Evolutionary conservation across 1,284 basidiomycete genomes (phyloP).

Genomic region (Cryptococcus floricola): DNA sequence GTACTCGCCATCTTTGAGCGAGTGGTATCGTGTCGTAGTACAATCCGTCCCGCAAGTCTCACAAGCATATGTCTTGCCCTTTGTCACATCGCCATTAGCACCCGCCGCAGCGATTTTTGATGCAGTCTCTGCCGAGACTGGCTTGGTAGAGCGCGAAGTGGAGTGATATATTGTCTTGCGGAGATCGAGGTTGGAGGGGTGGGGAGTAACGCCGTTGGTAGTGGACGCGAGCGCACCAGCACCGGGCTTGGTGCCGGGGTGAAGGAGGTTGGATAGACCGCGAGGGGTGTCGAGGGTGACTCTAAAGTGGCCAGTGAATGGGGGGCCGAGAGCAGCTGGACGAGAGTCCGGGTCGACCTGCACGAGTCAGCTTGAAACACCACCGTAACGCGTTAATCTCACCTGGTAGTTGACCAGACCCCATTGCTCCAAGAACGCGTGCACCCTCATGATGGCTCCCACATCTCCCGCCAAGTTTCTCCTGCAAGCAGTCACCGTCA

Average conservation of each 20-base stretch:
- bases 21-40: slow-evolving; percentile 83
- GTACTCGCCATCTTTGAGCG: slow-evolving; percentile 85
- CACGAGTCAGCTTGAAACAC: neutral
- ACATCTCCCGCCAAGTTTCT: slow-evolving; percentile 97
- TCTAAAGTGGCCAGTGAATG: slow-evolving; percentile 97
- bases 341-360: slow-evolving; percentile 96
- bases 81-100: slow-evolving; percentile 57
- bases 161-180: slow-evolving; percentile 85
- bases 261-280: slow-evolving; percentile 82
- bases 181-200: slow-evolving; percentile 67
- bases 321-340: slow-evolving; percentile 88
- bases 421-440: slow-evolving; percentile 99
- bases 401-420: slow-evolving; percentile 98
- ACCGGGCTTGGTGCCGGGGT: slow-evolving; percentile 71
- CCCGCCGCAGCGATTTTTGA: slow-evolving; percentile 50
- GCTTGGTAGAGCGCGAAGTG: slow-evolving; percentile 64
- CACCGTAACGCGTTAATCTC: slow-evolving; percentile 21
- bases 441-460: slow-evolving; percentile 97
- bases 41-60: slow-evolving; percentile 95
- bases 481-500: slow-evolving; percentile 95
- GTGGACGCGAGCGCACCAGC: slow-evolving; percentile 51
- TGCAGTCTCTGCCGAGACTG: slow-evolving; percentile 64
- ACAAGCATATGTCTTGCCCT: slow-evolving; percentile 64
- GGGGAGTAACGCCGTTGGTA: slow-evolving; percentile 53
- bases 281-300: slow-evolving; percentile 95